phyloP scores from a whole-genome alignment of 768 basidiomycete genomes.

The Psilocybe cyanescens region DNA sequence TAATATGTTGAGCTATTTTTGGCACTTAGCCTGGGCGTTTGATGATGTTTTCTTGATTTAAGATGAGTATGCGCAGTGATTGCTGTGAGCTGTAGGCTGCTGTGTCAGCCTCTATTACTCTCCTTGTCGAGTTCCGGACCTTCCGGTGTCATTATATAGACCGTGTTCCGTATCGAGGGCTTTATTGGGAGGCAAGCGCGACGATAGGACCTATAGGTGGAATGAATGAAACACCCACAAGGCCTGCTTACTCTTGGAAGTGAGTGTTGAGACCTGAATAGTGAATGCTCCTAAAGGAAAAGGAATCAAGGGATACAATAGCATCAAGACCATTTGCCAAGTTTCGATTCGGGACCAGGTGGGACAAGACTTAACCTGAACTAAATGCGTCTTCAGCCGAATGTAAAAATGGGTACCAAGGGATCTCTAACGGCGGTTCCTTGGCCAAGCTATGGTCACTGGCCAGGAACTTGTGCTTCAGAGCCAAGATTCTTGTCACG shows the following conservation, averaged over 20 bases:
- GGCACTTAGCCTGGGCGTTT: constrained; percentile 22
- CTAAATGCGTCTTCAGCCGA: neutral
- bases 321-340: neutral
- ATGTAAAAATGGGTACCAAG: neutral
- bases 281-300: neutral
- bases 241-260: neutral
- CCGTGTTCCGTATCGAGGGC: neutral
- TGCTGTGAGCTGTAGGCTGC: neutral
- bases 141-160: neutral
- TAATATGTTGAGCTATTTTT: constrained; percentile 25
- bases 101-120: neutral
- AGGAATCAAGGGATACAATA: neutral
- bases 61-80: constrained; percentile 10
- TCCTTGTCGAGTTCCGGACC: neutral
- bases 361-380: neutral
- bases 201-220: neutral
- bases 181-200: neutral
- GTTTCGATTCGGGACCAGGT: constrained; percentile 1
- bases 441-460: neutral
- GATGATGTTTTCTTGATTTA: constrained; percentile 4
- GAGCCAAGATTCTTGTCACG: neutral
- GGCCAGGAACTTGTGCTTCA: neutral
- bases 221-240: neutral
- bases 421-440: neutral
- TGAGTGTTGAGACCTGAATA: neutral